A percentile compares a stretch with the other conserved stretches of the same genome.
These are phyloP conservation scores for Eucalyptus cladocalyx DNA, from an alignment of 345 rosid genomes.

Conservation along the genomic window DNA sequence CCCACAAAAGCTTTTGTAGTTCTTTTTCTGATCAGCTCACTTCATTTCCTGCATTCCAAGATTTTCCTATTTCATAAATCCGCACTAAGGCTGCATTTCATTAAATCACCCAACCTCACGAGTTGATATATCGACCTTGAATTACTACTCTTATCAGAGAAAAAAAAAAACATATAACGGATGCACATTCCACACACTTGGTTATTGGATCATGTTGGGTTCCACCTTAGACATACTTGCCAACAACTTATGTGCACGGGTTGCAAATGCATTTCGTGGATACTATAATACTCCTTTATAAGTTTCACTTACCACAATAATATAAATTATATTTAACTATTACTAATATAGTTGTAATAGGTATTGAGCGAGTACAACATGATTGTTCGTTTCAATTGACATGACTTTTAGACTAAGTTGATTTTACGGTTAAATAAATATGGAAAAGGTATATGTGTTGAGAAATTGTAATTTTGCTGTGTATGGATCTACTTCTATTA, in stretches of 20 bases:
- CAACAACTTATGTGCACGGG: not conserved
- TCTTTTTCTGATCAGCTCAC: not conserved
- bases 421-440: not conserved
- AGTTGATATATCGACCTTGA: no score
- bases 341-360: not conserved
- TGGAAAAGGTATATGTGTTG: not conserved
- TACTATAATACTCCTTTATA: not conserved
- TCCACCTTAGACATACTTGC: not conserved
- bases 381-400: not conserved
- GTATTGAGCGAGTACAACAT: not conserved
- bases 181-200: not conserved
- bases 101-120: not conserved
- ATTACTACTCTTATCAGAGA: not conserved
- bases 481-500: not conserved
- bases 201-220: not conserved
- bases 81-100: not conserved
- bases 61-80: not conserved
- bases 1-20: not conserved
- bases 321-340: not conserved
- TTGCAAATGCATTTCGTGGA: rapidly evolving
- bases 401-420: rapidly evolving
- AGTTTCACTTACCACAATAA: not conserved
- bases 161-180: rapidly evolving
- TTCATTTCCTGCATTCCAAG: not conserved
- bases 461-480: rapidly evolving